Evolutionary conservation across 495 filamentous ascomycete genomes (phyloP).

Genomic region (Hypoxylon lienhwacheense): DNA sequence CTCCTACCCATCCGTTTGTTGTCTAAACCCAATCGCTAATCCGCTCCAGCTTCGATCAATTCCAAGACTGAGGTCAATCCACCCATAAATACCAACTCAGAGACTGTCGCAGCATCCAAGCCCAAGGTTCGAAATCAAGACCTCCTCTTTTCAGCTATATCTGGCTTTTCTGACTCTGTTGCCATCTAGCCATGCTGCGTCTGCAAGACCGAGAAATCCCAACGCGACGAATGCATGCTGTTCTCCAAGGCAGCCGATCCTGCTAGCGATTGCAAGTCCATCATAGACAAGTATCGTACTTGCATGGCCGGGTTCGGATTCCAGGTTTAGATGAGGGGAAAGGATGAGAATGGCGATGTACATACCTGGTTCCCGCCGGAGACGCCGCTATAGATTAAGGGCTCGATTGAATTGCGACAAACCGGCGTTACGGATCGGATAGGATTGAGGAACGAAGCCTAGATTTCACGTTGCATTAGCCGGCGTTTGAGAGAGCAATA

Average conservation of each 20-base stretch:
- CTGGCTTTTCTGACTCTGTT: slow-evolving; percentile 3
- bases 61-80: slow-evolving; percentile 32
- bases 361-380: not conserved
- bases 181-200: slow-evolving; percentile 86
- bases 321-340: slow-evolving; percentile 57
- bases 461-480: slow-evolving; percentile 19
- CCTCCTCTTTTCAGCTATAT: not conserved
- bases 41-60: slow-evolving; percentile 35
- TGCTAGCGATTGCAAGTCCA: slow-evolving; percentile 73
- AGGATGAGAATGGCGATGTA: not conserved
- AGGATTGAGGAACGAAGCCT: slow-evolving; percentile 16
- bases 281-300: slow-evolving; percentile 80
- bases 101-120: slow-evolving; percentile 38
- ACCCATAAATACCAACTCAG: slow-evolving; percentile 27
- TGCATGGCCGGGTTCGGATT: slow-evolving; percentile 97
- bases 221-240: slow-evolving; percentile 97
- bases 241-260: slow-evolving; percentile 81
- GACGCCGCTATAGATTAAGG: slow-evolving; percentile 21
- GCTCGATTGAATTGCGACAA: slow-evolving; percentile 15
- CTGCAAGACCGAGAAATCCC: slow-evolving; percentile 90
- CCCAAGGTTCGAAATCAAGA: slow-evolving; percentile 47
- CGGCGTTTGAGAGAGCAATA: slow-evolving; percentile 21
- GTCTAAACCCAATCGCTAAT: slow-evolving; percentile 14
- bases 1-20: not conserved
- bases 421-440: slow-evolving; percentile 34